These are phyloP conservation scores for Smallanthus sonchifolius DNA, from an alignment of 129 eudicot genomes.

Conservation along the genomic window DNA sequence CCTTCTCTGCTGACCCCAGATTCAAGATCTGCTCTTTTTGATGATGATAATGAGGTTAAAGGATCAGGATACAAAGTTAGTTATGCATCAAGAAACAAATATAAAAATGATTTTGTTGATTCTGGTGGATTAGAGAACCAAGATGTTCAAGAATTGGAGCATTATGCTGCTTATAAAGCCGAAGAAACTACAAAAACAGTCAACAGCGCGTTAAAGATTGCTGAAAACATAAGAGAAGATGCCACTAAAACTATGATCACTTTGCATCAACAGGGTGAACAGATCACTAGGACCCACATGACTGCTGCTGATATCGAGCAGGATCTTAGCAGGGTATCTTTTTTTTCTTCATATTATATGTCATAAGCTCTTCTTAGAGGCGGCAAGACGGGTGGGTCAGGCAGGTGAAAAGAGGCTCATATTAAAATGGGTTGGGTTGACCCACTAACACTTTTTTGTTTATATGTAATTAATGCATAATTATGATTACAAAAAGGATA, in stretches of 20 bases:
- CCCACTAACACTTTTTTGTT: background rate
- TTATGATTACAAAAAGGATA: background rate
- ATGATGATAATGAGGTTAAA: constrained; percentile 52
- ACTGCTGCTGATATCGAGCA: constrained; percentile 87
- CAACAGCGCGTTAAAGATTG: constrained; percentile 72
- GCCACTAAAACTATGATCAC: constrained; percentile 82
- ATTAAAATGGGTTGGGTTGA: background rate
- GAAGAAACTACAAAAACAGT: constrained; percentile 91
- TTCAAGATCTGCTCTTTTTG: constrained; percentile 49
- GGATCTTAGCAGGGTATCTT: constrained; percentile 84
- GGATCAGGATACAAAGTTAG: constrained; percentile 39
- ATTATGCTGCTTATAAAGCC: constrained; percentile 79
- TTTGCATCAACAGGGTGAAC: constrained; percentile 97
- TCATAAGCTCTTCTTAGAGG: background rate
- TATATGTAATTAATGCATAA: background rate
- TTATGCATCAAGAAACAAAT: constrained; percentile 60
- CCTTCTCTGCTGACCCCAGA: constrained; percentile 39
- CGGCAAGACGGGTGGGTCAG: background rate
- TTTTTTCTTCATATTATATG: background rate
- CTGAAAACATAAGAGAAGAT: constrained; percentile 83
- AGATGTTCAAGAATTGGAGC: constrained; percentile 72
- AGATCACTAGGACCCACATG: constrained; percentile 79
- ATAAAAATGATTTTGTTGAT: constrained; percentile 75
- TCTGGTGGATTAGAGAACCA: constrained; percentile 86
- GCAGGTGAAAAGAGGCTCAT: background rate